Base-by-base conservation (phyloP, 345 rosid genomes). In the Garcia nutans region DNA sequence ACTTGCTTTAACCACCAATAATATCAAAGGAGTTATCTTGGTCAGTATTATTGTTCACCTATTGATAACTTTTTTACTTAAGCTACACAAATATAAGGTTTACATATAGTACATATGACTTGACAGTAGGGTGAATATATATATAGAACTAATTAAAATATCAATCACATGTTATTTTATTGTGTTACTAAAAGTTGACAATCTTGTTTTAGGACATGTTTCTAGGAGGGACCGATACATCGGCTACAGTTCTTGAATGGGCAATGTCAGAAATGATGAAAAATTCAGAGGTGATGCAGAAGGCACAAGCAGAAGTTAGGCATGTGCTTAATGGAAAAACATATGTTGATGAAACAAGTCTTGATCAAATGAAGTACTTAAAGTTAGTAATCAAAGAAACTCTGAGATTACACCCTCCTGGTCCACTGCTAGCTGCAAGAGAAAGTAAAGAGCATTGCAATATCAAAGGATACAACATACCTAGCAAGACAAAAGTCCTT, bases 281-380 rank as follows among this genome's bases (percentile, higher is more conserved):
- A 63, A 80, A 68, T 12, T 84, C 79, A 3, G 54, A 11, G 2
- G 33, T 70, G 68, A 65, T 80, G 7, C 31, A 13, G 37, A 65
- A 75, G n/a, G 84, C 84, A 49, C 82, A 78, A 73, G 60, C 77
- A 2, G 84, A 84, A 65, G 86, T 81, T 28, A 78, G 84, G 23
- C 47, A 50, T 28, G 81, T 76, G 1, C 75, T 78, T 52, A 1
- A 31, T 0, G 22, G 50, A 28, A 68, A 65, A 50, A 80, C 80
- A 28, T 19, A 24, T 20, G 75, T 75, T 0, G 75, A 31, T 22
- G 84, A 80, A 56, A 26, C 60, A 70, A 54, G 24, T 33, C 3
- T 70, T n/a, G 22, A 10, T 11, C 75, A 79, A 17, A 12, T 80
- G 24, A 65, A 80, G 13, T 76, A 41, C 65, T 49, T 58, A 45